These are phyloP conservation scores for Aspergillus carbonarius DNA, from an alignment of 2,329 filamentous ascomycete genomes.

Conservation along the genomic window DNA sequence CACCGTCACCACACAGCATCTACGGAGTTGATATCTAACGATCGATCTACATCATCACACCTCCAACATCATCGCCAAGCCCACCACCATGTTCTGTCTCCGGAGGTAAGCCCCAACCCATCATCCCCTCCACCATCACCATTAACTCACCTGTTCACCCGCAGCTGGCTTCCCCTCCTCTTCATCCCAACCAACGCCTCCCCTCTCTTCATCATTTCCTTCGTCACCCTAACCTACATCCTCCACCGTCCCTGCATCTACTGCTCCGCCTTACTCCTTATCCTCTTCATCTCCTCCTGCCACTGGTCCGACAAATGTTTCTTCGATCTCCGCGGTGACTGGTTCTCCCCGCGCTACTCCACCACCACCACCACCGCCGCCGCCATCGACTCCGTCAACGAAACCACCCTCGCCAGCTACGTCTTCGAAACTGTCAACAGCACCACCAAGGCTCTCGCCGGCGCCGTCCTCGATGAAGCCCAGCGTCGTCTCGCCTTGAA, in stretches of 20 bases:
- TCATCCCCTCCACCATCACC: neutral
- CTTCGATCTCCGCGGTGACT: slow-evolving; percentile 88
- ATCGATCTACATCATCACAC: neutral
- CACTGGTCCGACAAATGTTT: slow-evolving; percentile 89
- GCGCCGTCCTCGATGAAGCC: slow-evolving; percentile 64
- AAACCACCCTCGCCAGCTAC: slow-evolving; percentile 36
- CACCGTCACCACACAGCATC: slow-evolving; percentile 2
- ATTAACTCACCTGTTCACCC: slow-evolving; percentile 6
- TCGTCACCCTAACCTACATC: slow-evolving; percentile 91
- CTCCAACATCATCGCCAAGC: neutral
- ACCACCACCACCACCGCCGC: slow-evolving; percentile 22
- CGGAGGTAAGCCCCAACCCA: slow-evolving; percentile 53
- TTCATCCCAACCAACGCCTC: slow-evolving; percentile 86
- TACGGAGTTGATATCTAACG: no score
- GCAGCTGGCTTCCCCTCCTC: slow-evolving; percentile 79
- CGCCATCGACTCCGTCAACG: slow-evolving; percentile 26
- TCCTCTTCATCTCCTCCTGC: slow-evolving; percentile 89
- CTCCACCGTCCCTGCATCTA: slow-evolving; percentile 96
- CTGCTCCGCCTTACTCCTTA: slow-evolving; percentile 91
- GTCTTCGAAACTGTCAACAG: slow-evolving; percentile 59
- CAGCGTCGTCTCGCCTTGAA: slow-evolving; percentile 39
- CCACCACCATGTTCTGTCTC: slow-evolving; percentile 62
- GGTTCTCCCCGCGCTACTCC: slow-evolving; percentile 78
- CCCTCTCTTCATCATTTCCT: slow-evolving; percentile 80
- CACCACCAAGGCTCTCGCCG: slow-evolving; percentile 66